A percentile compares a stretch with the other conserved stretches of the same genome.
Conservation (phyloP, 441 rosid genomes). For the Adansonia grandidieri region DNA sequence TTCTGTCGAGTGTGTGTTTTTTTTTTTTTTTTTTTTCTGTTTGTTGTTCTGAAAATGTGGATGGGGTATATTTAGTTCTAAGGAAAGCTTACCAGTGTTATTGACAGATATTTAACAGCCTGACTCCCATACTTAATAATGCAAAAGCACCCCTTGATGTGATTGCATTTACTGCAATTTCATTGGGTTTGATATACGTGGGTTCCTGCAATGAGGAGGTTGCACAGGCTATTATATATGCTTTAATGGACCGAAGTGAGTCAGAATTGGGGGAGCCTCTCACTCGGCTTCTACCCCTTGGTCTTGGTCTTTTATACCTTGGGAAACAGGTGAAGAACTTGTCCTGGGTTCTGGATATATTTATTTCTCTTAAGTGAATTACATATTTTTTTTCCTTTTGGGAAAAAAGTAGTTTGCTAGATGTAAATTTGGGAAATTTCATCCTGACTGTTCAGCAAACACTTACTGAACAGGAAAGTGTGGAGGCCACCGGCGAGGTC, state of each 20-base stretch:
- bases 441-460: constrained; percentile 27
- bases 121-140: constrained; percentile 72
- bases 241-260: constrained; percentile 79
- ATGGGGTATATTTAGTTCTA: neutral
- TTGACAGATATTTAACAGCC: constrained; percentile 60
- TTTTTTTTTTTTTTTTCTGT: neutral
- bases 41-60: neutral
- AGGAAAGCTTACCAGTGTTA: neutral
- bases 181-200: constrained; percentile 86
- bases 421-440: neutral
- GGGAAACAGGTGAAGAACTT: constrained; percentile 80
- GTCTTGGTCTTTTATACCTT: constrained; percentile 90
- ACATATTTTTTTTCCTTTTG: neutral
- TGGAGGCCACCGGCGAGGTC: constrained; percentile 90
- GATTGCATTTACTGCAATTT: constrained; percentile 82
- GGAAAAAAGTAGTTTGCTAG: neutral
- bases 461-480: constrained; percentile 61
- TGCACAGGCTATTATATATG: constrained; percentile 83
- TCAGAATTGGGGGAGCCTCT: constrained; percentile 84
- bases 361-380: constrained; percentile 9
- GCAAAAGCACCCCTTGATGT: constrained; percentile 82
- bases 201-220: constrained; percentile 96
- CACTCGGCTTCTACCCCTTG: constrained; percentile 81
- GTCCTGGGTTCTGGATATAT: neutral
- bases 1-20: neutral